These are phyloP conservation scores for Cryptosporidium sp. DNA, from an alignment of 169 alveolate species.

Conservation along the genomic window DNA sequence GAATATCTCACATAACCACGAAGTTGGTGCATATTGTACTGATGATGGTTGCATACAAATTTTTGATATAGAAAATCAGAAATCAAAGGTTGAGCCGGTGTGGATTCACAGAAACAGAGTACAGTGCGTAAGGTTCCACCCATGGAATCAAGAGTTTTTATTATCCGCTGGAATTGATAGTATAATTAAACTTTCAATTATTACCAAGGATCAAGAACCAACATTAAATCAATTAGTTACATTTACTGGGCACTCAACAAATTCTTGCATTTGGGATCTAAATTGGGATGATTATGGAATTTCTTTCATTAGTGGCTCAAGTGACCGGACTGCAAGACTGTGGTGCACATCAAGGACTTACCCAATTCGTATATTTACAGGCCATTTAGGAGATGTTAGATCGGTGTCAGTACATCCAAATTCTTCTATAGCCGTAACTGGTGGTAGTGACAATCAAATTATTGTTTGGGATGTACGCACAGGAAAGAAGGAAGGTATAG, in stretches of 20 bases:
- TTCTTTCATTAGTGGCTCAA: slow-evolving; percentile 84
- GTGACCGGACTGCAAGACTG: slow-evolving; percentile 84
- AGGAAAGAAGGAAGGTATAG: slow-evolving; percentile 47
- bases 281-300: slow-evolving; percentile 83
- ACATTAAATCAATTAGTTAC: slow-evolving; percentile 40
- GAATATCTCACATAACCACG: slow-evolving; percentile 56
- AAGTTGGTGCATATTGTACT: slow-evolving; percentile 58
- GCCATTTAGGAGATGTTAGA: slow-evolving; percentile 86
- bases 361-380: slow-evolving; percentile 82
- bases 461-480: slow-evolving; percentile 76
- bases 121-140: slow-evolving; percentile 57
- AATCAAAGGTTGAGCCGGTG: slow-evolving; percentile 10
- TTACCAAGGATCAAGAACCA: slow-evolving; percentile 6
- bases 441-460: slow-evolving; percentile 85
- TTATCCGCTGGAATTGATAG: slow-evolving; percentile 66
- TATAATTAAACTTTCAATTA: slow-evolving; percentile 35
- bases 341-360: slow-evolving; percentile 79
- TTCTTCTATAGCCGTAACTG: slow-evolving; percentile 83
- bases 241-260: slow-evolving; percentile 40
- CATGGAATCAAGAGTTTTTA: slow-evolving; percentile 47
- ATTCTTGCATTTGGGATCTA: slow-evolving; percentile 81
- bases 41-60: slow-evolving; percentile 62
- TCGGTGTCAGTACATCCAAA: slow-evolving; percentile 86
- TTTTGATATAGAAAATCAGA: slow-evolving; percentile 15
- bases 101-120: slow-evolving; percentile 70